Evolutionary conservation across 495 filamentous ascomycete species (phyloP).

Genomic region (Parathielavia hyrcaniae): DNA sequence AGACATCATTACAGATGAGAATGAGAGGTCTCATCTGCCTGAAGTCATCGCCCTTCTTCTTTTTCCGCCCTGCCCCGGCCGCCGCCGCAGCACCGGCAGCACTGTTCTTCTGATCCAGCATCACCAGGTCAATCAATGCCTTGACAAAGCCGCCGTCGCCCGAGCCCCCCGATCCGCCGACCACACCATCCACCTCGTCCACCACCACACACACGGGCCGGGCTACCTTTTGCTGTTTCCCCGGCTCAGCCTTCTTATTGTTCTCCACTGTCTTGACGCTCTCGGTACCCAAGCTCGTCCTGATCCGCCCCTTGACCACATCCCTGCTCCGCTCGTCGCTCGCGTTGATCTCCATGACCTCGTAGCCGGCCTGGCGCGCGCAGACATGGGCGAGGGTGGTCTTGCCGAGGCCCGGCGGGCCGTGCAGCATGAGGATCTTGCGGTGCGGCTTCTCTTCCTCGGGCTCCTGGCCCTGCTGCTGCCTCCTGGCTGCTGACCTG

Average conservation of each 20-base stretch:
- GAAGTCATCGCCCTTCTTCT: constrained; percentile 73
- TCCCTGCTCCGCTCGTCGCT: constrained; percentile 69
- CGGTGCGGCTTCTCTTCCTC: constrained; percentile 65
- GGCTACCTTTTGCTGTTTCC: constrained; percentile 64
- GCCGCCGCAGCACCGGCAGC: constrained; percentile 35
- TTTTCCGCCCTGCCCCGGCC: constrained; percentile 28
- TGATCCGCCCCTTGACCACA: constrained; percentile 83
- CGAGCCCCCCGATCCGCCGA: constrained; percentile 62
- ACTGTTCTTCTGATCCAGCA: constrained; percentile 76
- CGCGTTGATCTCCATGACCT: constrained; percentile 84
- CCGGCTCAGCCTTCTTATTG: constrained; percentile 50
- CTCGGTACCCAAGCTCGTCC: constrained; percentile 82
- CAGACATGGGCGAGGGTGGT: constrained; percentile 96
- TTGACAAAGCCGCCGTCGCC: constrained; percentile 87
- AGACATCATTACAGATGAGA: constrained; percentile 96
- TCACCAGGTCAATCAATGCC: constrained; percentile 82
- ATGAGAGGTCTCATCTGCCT: constrained; percentile 80
- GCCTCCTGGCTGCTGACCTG: constrained; percentile 12
- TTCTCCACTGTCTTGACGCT: constrained; percentile 77
- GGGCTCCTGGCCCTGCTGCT: constrained; percentile 17
- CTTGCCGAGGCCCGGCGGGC: constrained; percentile 89
- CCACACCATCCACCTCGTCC: constrained; percentile 93
- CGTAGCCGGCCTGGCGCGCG: constrained; percentile 89
- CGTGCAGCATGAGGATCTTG: constrained; percentile 84
- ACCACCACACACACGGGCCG: constrained; percentile 89